Evolutionary conservation across 176 grass and related monocot species (phyloP).

Genomic region (Triticum monococcum): DNA sequence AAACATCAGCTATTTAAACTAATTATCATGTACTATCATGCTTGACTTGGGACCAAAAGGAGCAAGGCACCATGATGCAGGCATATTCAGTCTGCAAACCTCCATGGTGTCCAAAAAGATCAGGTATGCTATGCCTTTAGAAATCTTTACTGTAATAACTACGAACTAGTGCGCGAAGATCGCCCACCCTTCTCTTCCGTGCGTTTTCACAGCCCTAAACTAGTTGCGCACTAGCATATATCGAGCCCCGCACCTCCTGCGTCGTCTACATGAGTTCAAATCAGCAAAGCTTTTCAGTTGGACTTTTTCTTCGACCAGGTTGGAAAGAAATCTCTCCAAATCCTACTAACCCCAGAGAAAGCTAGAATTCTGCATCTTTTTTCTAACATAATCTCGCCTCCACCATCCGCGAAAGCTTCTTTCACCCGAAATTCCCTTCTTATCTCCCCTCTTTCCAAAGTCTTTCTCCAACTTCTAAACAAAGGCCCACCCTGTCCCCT

Average conservation of each 20-base stretch:
- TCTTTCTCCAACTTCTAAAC: slow-evolving; percentile 63
- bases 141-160: slow-evolving; percentile 28
- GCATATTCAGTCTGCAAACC: slow-evolving; percentile 10
- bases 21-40: slow-evolving; percentile 21
- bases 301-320: slow-evolving; percentile 44
- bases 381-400: slow-evolving; percentile 56
- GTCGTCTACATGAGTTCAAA: slow-evolving; percentile 43
- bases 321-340: slow-evolving; percentile 66
- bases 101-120: slow-evolving; percentile 27
- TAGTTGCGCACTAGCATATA: slow-evolving; percentile 4
- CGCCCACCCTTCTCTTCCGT: slow-evolving; percentile 10
- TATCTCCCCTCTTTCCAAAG: slow-evolving; percentile 45
- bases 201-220: slow-evolving; percentile 40
- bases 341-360: slow-evolving; percentile 65
- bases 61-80: slow-evolving; percentile 11
- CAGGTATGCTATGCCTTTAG: slow-evolving; percentile 23
- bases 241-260: slow-evolving; percentile 33
- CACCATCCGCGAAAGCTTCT: slow-evolving; percentile 62
- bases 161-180: slow-evolving; percentile 45
- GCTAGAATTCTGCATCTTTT: slow-evolving; percentile 39
- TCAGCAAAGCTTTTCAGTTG: slow-evolving; percentile 38
- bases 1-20: neutral
- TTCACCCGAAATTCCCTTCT: slow-evolving; percentile 47
- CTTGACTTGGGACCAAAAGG: slow-evolving; percentile 38
- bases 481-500: slow-evolving; percentile 64